phyloP scores from a whole-genome alignment of 192 early-diverging fungal species.

The Backusella parvicylindrica region DNA sequence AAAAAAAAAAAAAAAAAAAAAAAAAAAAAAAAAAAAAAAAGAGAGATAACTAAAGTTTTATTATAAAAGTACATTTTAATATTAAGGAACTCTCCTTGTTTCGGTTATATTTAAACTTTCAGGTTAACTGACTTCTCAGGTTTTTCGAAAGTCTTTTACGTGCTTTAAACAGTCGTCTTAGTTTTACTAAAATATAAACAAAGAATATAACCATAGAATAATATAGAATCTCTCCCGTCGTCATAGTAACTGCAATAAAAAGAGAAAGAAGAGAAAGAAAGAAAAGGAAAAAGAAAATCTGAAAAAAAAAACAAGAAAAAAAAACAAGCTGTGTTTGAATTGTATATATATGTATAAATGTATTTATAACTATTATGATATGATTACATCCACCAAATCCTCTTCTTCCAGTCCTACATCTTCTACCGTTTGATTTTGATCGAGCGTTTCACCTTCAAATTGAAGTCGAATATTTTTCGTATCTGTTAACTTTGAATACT shows the following conservation, averaged over 20 bases:
- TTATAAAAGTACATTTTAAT: neutral
- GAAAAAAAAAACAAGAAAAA: neutral
- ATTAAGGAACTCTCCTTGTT: neutral
- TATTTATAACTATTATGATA: neutral
- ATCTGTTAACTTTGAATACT: slow-evolving; percentile 23
- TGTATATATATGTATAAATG: neutral
- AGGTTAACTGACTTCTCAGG: neutral
- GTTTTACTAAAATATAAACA: neutral
- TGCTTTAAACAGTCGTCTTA: neutral
- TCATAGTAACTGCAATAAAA: neutral
- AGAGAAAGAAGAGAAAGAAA: neutral
- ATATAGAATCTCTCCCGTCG: neutral
- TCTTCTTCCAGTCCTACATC: slow-evolving; percentile 59
- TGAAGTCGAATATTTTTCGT: slow-evolving; percentile 30
- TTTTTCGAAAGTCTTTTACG: neutral
- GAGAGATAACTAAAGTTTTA: neutral
- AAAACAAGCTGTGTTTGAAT: neutral
- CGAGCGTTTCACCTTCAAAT: slow-evolving; percentile 53
- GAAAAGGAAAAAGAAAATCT: neutral
- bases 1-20: neutral
- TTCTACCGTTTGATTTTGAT: slow-evolving; percentile 33
- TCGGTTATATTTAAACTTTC: neutral
- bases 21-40: neutral
- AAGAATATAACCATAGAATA: neutral
- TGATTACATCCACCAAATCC: slow-evolving; percentile 42